Base-by-base conservation (phyloP, 2,329 filamentous ascomycete species). In the Eutypella sp. region DNA sequence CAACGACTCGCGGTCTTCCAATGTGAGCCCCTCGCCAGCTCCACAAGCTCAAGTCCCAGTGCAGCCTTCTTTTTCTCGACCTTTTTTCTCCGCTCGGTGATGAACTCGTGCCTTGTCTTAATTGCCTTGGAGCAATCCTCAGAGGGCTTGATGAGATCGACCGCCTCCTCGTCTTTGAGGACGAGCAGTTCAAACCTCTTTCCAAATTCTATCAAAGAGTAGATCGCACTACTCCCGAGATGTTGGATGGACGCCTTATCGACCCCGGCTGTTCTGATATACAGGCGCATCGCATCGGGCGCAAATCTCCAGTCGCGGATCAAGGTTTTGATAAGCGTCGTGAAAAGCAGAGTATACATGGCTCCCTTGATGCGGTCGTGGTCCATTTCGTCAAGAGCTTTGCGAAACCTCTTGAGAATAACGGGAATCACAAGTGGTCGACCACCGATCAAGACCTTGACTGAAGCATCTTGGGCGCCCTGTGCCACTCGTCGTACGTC, bases 1-100 rank as follows among this genome's bases (percentile, higher is more conserved):
- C 91, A 95, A 23, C 92, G 79, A 42, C 84, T 89, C 5, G 92
- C 92, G 57, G 96, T 91, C 72, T 96, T 97, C 93, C 93, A 99
- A 62, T 99, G 95, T 1, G 90, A 89, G 3, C 80, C 80, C 57
- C 82, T 84, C 2, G 89, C 87, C 48, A 85, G 71, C 48, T 86
- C 80, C 4, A 91, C 85, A 25, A 99, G 74, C 62, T 97, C 90
- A 45, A 89, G 72, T 0, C 91, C 88, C 22, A 99, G 71, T 3
- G 81, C 78, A 0, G 83, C 74, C 69, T 99, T 99, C 69, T 87
- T 90, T 44, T 77, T 74, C 65, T 99, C 93, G 4, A 97, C 90
- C 48, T 80, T 79, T 42, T 73, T 74, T 47, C 91, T 80, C 46
- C 92, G 87, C 52, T 83, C 81, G 47, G 85, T 70, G 54, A 99